These are phyloP conservation scores for Houttuynia cordata DNA, from an alignment of 164 flowering plant species.

Conservation along the genomic window DNA sequence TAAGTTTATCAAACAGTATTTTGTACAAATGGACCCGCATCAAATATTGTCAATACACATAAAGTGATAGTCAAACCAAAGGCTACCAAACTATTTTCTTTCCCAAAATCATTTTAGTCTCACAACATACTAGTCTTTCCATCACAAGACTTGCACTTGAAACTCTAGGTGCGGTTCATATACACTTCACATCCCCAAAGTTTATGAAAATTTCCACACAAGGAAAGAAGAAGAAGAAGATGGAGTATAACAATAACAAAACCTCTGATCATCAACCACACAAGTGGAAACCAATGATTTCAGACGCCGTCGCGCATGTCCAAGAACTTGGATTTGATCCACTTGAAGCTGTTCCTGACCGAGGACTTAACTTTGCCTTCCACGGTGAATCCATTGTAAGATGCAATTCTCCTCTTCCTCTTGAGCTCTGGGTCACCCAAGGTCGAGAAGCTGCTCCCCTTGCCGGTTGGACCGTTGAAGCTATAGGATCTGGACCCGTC, in stretches of 20 bases:
- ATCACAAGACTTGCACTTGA: no score
- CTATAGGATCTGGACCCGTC: conserved; percentile 32
- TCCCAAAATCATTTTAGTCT: no score
- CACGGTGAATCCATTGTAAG: conserved; percentile 41
- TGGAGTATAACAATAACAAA: no score
- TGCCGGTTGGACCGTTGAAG: conserved; percentile 52
- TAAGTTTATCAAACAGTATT: no score
- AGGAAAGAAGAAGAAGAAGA: background rate
- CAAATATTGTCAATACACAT: background rate
- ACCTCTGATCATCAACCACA: background rate
- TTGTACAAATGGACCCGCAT: background rate
- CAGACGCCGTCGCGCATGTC: conserved; percentile 32
- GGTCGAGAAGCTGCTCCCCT: conserved; percentile 25
- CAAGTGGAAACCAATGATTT: background rate
- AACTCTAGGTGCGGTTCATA: no score
- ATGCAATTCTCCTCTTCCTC: conserved; percentile 67
- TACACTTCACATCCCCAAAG: background rate
- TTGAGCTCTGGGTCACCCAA: conserved; percentile 48
- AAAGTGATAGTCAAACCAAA: background rate
- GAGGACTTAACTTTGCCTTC: conserved; percentile 61
- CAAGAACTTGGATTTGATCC: conserved; percentile 65
- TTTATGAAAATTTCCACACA: background rate
- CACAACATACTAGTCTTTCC: no score
- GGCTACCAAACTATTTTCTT: no score
- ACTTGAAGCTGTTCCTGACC: conserved; percentile 61